Base-by-base conservation (phyloP, 176 grass and related monocot species). In the Oryza nivara region DNA sequence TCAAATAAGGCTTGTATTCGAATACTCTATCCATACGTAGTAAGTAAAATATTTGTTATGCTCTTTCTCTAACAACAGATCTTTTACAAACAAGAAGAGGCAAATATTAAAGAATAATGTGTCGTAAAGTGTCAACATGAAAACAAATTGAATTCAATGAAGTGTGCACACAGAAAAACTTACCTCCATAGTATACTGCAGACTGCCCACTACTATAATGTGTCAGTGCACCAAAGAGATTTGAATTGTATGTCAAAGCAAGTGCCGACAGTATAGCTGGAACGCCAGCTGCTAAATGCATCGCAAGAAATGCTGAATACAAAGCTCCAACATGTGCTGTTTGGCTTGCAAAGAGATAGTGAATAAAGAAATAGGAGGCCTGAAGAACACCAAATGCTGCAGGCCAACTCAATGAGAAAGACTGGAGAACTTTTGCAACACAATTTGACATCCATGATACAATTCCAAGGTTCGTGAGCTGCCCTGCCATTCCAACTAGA, bases 151-250 rank as follows among this genome's bases (percentile, higher is more conserved):
- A 76, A 70, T 78, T 35, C 25, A 40, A 22, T 6, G 61, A 46
- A 28, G 48, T 64, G 28, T 9, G 19, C 46, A 36, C 67, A 82
- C 52, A 83, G 65, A 68, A 20, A 80, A 72, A 76, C 76, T 74
- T 94, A 99, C 96, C 93, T 92, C 96, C 93, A 89, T 76, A 99
- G 78, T 99, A 96, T 40, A 99, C 79, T 54, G 93, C 96, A 91
- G 96, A 89, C 65, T 99, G 96, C 44, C 93, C 93, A 60, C 96
- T 96, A 73, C 93, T 99, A 89, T 96, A 99, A 89, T 99, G 96
- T 79, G 96, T 94, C 67, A 96, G 77, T 45, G 96, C 81, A 79
- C 96, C 93, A 88, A 99, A 99, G 77, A 99, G 89, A 88, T 96
- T 99, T 85, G 96, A 65, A 80, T 99, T 96, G 77, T 89, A 99